phyloP scores from a whole-genome alignment of 768 basidiomycete genomes.

The Mycena chlorophos region DNA sequence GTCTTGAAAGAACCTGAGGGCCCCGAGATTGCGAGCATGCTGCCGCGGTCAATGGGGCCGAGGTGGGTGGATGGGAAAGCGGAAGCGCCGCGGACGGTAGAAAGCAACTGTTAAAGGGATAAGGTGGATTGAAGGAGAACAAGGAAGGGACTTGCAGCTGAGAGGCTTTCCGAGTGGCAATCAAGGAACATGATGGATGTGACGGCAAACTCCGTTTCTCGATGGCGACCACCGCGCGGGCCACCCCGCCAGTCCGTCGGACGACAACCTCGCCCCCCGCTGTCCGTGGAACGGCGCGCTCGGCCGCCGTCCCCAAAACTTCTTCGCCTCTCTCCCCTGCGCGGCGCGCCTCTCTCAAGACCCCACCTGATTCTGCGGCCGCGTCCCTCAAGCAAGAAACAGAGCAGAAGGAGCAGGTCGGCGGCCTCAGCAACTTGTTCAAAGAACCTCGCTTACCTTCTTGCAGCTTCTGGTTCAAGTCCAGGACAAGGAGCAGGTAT shows the following conservation, averaged over 20 bases:
- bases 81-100: conserved; percentile 17
- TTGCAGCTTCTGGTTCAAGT: conserved; percentile 70
- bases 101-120: conserved; percentile 28
- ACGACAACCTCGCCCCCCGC: conserved; percentile 45
- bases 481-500: conserved; percentile 66
- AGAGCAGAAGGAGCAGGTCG: conserved; percentile 78
- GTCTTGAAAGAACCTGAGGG: conserved; percentile 76
- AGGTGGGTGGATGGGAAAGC: conserved; percentile 31
- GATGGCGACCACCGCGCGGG: conserved; percentile 50
- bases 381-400: conserved; percentile 73
- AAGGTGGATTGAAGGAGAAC: background rate
- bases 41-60: background rate
- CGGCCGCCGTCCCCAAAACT: conserved; percentile 59
- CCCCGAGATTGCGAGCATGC: conserved; percentile 36
- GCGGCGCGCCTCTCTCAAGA: conserved; percentile 53
- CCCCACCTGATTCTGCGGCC: conserved; percentile 53
- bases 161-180: background rate
- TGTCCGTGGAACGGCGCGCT: conserved; percentile 60
- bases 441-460: conserved; percentile 7
- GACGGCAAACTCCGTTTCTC: background rate
- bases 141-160: conserved; percentile 2
- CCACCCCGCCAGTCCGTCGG: conserved; percentile 49
- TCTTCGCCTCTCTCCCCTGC: conserved; percentile 53
- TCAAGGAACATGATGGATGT: background rate
- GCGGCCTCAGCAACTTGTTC: conserved; percentile 25